phyloP scores from a whole-genome alignment of 164 flowering plant species.

The Chimonanthus salicifolius region DNA sequence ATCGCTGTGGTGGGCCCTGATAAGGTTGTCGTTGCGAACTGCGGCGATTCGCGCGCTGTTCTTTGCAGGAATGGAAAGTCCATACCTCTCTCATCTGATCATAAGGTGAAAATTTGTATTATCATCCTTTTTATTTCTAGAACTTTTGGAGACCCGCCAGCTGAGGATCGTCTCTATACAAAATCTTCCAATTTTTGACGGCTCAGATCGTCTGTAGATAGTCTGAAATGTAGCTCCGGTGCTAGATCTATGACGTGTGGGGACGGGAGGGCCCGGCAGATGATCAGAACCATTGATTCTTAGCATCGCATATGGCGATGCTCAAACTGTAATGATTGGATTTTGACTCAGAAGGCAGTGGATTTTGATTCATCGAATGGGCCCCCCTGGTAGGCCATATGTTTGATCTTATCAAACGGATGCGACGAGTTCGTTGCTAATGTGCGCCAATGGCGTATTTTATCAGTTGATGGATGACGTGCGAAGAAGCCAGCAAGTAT shows the following conservation, averaged over 20 bases:
- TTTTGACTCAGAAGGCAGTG: too few relatives aligned
- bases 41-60: slow-evolving; percentile 88
- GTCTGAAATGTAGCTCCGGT: too few relatives aligned
- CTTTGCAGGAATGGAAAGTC: slow-evolving; percentile 60
- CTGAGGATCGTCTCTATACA: background rate
- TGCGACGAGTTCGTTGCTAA: background rate
- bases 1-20: slow-evolving; percentile 60
- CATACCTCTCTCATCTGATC: slow-evolving; percentile 55
- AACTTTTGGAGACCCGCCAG: background rate
- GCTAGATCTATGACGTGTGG: too few relatives aligned
- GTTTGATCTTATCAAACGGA: background rate
- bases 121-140: background rate
- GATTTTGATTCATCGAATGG: background rate
- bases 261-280: too few relatives aligned
- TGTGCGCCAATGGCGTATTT: background rate
- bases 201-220: too few relatives aligned
- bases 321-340: too few relatives aligned
- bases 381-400: background rate
- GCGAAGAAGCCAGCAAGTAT: too few relatives aligned
- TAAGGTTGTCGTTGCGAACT: slow-evolving; percentile 71
- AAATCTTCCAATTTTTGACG: background rate
- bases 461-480: background rate
- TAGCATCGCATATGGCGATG: too few relatives aligned
- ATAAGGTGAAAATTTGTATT: slow-evolving; percentile 33
- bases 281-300: too few relatives aligned